Percentiles rank a stretch among this genome's conserved stretches.
Evolutionary conservation across 306 rosid genomes (phyloP).

Genomic region (Elaeagnus macrophylla): DNA sequence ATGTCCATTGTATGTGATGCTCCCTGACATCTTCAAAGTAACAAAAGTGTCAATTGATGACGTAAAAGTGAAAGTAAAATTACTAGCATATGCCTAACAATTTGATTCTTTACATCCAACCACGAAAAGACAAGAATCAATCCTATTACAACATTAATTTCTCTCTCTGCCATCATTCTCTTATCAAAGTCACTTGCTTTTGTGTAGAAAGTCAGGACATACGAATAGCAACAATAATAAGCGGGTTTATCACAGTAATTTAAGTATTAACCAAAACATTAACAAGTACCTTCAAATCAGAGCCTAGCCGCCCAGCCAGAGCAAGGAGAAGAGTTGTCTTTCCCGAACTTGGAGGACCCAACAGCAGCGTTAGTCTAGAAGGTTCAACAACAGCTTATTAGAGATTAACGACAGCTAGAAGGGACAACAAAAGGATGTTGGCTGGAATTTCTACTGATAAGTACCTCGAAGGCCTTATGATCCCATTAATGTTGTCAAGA

Average conservation of each 20-base stretch:
- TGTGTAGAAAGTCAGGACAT: too few species aligned
- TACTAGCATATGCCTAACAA: too few species aligned
- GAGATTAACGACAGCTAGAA: neutral
- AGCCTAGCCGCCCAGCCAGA: constrained; percentile 90
- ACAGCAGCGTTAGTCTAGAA: constrained; percentile 67
- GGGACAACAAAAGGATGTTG: constrained; percentile 2
- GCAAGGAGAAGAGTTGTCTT: constrained; percentile 82
- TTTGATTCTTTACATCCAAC: too few species aligned
- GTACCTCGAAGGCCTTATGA: constrained; percentile 82
- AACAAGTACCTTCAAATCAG: constrained; percentile 65
- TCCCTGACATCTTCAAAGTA: constrained; percentile 64
- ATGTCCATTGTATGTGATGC: constrained; percentile 77
- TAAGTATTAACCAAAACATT: too few species aligned
- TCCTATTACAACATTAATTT: too few species aligned
- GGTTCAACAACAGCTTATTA: neutral
- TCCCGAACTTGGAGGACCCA: constrained; percentile 99
- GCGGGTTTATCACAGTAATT: too few species aligned
- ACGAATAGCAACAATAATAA: too few species aligned
- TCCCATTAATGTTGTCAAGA: constrained; percentile 64
- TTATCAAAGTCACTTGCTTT: too few species aligned
- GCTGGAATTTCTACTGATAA: neutral
- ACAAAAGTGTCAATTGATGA: constrained; percentile 13
- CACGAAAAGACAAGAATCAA: too few species aligned
- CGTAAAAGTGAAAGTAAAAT: neutral
- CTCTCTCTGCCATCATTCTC: too few species aligned